A percentile compares a stretch with the other conserved stretches of the same genome.
These are phyloP conservation scores for Fusarium decemcellulare DNA, from an alignment of 2,329 filamentous ascomycete genomes.

Conservation along the genomic window DNA sequence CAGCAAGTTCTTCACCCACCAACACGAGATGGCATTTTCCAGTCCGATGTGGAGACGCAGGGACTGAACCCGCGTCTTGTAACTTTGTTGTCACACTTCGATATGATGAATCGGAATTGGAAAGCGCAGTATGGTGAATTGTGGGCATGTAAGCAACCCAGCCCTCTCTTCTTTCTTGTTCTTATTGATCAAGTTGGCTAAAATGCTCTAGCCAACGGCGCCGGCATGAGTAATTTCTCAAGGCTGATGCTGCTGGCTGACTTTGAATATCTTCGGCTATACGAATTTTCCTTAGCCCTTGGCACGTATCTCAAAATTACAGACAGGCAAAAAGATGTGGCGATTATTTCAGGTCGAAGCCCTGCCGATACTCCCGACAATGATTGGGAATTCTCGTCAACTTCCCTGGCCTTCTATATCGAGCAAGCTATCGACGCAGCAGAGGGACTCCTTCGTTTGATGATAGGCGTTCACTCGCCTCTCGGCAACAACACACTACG, in stretches of 20 bases:
- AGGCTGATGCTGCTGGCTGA: slow-evolving; percentile 7
- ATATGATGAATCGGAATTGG: slow-evolving; percentile 14
- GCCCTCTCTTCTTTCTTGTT: background rate
- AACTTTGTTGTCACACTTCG: slow-evolving; percentile 10
- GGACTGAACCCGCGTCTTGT: background rate
- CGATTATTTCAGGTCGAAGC: background rate
- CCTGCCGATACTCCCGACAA: background rate
- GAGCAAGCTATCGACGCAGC: slow-evolving; percentile 19
- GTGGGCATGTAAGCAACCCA: background rate
- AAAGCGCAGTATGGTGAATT: background rate
- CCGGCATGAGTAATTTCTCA: slow-evolving; percentile 4
- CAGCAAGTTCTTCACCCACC: slow-evolving; percentile 21
- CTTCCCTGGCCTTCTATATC: slow-evolving; percentile 12
- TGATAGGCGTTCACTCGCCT: slow-evolving; percentile 7
- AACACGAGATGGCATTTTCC: slow-evolving; percentile 7
- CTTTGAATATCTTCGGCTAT: slow-evolving; percentile 21
- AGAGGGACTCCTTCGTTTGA: slow-evolving; percentile 1
- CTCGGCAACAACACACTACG: background rate
- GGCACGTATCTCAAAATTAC: slow-evolving; percentile 7
- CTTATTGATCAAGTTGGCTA: background rate
- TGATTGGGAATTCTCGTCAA: slow-evolving; percentile 1
- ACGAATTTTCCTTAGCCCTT: slow-evolving; percentile 16
- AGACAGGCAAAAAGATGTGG: background rate
- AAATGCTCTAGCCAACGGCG: background rate
- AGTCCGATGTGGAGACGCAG: background rate